phyloP scores from a whole-genome alignment of 345 rosid genomes.

The Fremontodendron californicum region DNA sequence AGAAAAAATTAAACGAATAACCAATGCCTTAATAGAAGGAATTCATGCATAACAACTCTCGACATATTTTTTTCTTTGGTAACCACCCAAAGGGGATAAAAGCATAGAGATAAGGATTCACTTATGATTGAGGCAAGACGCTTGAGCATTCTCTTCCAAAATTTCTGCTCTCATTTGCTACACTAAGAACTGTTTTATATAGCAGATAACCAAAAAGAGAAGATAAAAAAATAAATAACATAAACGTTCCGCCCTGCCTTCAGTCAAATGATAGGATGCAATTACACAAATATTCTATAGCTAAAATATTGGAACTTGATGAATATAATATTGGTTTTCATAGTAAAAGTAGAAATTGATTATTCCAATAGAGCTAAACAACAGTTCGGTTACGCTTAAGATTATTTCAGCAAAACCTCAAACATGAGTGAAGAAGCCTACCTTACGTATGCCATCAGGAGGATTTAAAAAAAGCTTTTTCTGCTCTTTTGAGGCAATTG shows the following conservation, averaged over 20 bases:
- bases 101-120: not conserved
- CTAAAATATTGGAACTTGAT: not conserved
- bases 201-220: not conserved
- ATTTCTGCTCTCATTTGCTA: not conserved
- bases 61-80: not conserved
- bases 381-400: not conserved
- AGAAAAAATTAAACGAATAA: conserved; percentile 1
- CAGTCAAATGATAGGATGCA: not conserved
- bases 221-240: not conserved
- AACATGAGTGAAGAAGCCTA: conserved; percentile 22
- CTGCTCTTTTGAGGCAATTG: conserved; percentile 67
- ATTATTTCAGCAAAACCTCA: not conserved
- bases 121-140: not conserved
- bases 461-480: conserved; percentile 74
- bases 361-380: not conserved
- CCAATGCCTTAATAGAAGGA: not conserved
- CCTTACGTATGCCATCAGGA: conserved; percentile 75
- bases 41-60: not conserved
- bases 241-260: not conserved
- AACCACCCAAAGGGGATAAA: not conserved
- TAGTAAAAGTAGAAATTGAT: not conserved
- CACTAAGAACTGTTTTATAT: not conserved
- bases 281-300: not conserved
- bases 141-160: not conserved
- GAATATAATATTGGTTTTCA: not conserved